Evolutionary conservation across 345 rosid genomes (phyloP), one percentile per base, ranked within the genome.

Genomic region (Murraya koenigii): DNA sequence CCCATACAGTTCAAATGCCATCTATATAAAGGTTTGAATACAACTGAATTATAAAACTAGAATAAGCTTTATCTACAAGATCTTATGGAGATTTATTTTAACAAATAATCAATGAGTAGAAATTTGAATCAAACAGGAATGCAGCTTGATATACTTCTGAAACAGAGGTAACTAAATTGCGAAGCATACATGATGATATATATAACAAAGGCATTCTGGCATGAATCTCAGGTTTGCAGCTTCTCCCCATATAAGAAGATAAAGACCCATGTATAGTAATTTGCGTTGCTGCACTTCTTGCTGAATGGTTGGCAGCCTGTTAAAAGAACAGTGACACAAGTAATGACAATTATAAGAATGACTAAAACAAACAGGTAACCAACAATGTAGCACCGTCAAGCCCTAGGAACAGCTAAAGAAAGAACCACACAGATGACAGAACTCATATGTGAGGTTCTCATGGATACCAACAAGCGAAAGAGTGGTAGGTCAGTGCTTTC

Each of bases 211-310:
- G 85, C 99, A 97, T 86, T 97, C 99, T 8, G 99, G 99, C 98
- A 97, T 94, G 87, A 93, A 97, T 87, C 98, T 89, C 86, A 94
- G 85, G 85, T 97, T 97, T 30, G 99, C 98, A 78, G 99, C 97
- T 86, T 97, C 99, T 62, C 99, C 99, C 99, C 99, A 97, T 72
- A 97, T 97, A 74, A 97, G 87, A 82, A 97, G 98, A 88, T 90
- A 97, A 44, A 97, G 84, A 77, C 93, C 97, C 98, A 97, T 94
- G 84, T 97, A 97, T 15, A 97, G 81, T 79, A 97, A 86, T 78
- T 94, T 97, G 32, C 99, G 91, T 75, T 97, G 99, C 81, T 97
- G 99, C 90, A 97, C 94, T 84, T 97, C 99, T 84, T 97, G 99
- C 65, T 97, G 99, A 82, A 94, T 97, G 49, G 97, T 94, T n/a